Evolutionary conservation across 345 rosid genomes (phyloP), one percentile per base, ranked within the genome.

Genomic region (Boechera stricta): DNA sequence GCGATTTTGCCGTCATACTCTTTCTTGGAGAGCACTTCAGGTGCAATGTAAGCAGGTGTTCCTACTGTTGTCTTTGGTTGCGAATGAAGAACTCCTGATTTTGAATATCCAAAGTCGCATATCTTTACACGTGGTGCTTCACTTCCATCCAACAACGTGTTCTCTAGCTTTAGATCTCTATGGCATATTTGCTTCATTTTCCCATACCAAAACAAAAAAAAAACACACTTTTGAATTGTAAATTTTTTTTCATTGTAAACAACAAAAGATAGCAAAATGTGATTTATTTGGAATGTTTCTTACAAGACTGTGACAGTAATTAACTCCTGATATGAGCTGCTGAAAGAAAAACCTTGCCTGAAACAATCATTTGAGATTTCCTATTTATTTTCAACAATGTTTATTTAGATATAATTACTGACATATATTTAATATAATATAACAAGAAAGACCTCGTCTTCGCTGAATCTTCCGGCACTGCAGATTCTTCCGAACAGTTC

Each of bases 341-440:
- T 90, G 94, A 71, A 90, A 90, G 90, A 90, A 90, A 75, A 86
- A 90, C 84, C 89, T 83, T 53, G 85, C 92, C 95, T 90, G 87
- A 66, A 73, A 51, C 73, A 21, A 24, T 54, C 5, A 7, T 26
- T 62, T 29, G 12, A 71, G 10, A 15, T 13, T 36, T 52, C 12
- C 1, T 10, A 24, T 5, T 1, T 9, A 0, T 6, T 35, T 6
- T 18, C 2, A 11, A 18, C 1, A 64, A 42, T 54, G 39, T 56
- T 66, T 33, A 15, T 32, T 54, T 7, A 64, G 26, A 54, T 53
- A 29, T 35, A 31, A 33, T 2, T 55, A n/a, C 32, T 69, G 7
- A 49, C 0, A 51, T 3, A 48, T 5, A 39, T 7, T 38, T 10
- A 38, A 2, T 38, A 38, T 9, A 2, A 9, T 9, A 39, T 10